A percentile compares a stretch with the other conserved stretches of the same genome.
Evolutionary conservation across 768 basidiomycete genomes (phyloP).

Genomic region (Pulveroboletus sp.): DNA sequence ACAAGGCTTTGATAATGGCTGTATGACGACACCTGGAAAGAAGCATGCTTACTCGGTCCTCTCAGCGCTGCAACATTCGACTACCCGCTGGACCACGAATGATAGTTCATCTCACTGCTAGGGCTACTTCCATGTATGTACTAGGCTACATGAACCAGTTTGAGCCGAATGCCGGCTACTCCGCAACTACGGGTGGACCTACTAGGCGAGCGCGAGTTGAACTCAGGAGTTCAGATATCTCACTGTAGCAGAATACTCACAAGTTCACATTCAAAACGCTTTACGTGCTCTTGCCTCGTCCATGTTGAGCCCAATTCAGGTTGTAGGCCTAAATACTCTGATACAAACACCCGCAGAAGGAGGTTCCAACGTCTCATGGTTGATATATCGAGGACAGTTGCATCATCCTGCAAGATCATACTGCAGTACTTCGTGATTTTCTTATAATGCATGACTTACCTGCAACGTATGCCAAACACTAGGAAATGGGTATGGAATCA

Average conservation of each 20-base stretch:
- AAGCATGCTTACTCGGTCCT: slow-evolving; percentile 4
- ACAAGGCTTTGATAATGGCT: slow-evolving; percentile 34
- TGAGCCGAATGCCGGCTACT: background rate
- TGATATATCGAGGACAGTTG: slow-evolving; percentile 73
- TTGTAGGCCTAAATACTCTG: slow-evolving; percentile 79
- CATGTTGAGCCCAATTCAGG: slow-evolving; percentile 40
- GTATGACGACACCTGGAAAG: slow-evolving; percentile 11
- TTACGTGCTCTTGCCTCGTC: slow-evolving; percentile 22
- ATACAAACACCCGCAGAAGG: slow-evolving; percentile 79
- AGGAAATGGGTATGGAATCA: slow-evolving; percentile 90
- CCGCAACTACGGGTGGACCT: slow-evolving; percentile 8
- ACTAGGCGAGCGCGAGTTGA: slow-evolving; percentile 14
- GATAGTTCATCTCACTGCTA: background rate
- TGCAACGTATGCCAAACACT: slow-evolving; percentile 78
- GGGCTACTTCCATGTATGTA: background rate
- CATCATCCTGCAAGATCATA: slow-evolving; percentile 67
- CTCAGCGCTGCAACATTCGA: background rate
- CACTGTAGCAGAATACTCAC: slow-evolving; percentile 31
- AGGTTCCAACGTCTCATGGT: slow-evolving; percentile 90
- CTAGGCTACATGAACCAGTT: background rate
- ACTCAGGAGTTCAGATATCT: background rate
- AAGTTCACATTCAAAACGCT: slow-evolving; percentile 42
- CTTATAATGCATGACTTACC: slow-evolving; percentile 39
- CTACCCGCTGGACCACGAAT: background rate
- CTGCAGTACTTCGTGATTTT: background rate